Evolutionary conservation across 2,329 filamentous ascomycete species (phyloP).

Genomic region (Fusarium brevicatenulatum): DNA sequence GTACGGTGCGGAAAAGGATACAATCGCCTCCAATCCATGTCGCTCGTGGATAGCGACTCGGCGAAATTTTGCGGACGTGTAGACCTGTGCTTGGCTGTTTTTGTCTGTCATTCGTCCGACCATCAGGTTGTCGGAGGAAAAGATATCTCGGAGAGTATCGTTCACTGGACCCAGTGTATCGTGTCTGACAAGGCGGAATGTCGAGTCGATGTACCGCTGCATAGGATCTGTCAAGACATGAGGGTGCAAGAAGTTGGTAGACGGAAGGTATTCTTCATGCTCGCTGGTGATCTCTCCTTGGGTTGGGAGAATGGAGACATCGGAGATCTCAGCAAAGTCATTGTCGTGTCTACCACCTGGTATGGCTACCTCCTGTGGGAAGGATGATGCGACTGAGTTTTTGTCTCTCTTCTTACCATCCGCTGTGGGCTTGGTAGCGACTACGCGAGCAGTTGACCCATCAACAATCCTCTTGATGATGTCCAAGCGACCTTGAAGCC

Average conservation of each 20-base stretch:
- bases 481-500: background rate
- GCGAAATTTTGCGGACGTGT: background rate
- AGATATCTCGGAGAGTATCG: background rate
- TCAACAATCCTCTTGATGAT: constrained; percentile 2
- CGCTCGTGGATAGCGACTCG: background rate
- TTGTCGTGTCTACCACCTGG: constrained; percentile 31
- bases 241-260: constrained; percentile 1
- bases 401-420: background rate
- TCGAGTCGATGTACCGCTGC: constrained; percentile 10
- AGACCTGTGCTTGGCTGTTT: background rate
- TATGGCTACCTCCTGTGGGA: background rate
- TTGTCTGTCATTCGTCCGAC: background rate
- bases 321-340: constrained; percentile 25
- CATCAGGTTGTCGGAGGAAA: background rate
- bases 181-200: constrained; percentile 17
- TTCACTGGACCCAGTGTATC: constrained; percentile 12
- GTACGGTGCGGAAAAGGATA: background rate
- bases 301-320: constrained; percentile 26
- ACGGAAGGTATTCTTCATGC: constrained; percentile 1
- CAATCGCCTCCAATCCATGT: background rate
- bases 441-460: background rate
- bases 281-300: background rate
- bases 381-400: background rate
- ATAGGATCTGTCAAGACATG: constrained; percentile 9
- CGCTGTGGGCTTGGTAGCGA: background rate